phyloP scores from a whole-genome alignment of 352 stramenopile genomes.

The Phytopythium boreale region DNA sequence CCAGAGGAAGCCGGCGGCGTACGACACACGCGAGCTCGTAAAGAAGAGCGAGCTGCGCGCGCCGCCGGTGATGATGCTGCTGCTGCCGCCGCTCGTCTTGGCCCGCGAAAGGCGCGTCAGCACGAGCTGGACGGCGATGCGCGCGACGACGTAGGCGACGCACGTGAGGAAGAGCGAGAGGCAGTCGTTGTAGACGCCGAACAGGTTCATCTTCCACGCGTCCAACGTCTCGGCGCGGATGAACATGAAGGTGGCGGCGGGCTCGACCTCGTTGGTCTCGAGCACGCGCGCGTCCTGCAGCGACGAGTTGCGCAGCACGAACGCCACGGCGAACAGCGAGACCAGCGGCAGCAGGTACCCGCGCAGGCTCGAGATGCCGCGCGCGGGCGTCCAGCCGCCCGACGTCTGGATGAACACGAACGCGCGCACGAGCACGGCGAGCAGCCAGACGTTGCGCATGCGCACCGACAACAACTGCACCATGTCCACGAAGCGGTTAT shows the following conservation, averaged over 20 bases:
- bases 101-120: slow-evolving; percentile 14
- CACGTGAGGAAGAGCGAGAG: slow-evolving; percentile 39
- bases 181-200: slow-evolving; percentile 49
- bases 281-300: slow-evolving; percentile 42
- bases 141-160: slow-evolving; percentile 29
- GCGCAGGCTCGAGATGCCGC: slow-evolving; percentile 38
- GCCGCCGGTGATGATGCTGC: background rate
- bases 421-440: slow-evolving; percentile 37
- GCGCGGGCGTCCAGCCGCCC: slow-evolving; percentile 41
- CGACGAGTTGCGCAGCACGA: slow-evolving; percentile 31
- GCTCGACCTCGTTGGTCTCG: slow-evolving; percentile 52
- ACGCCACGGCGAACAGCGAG: slow-evolving; percentile 31
- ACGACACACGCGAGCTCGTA: slow-evolving; percentile 36
- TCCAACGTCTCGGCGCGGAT: slow-evolving; percentile 49
- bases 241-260: slow-evolving; percentile 50
- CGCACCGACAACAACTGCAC: slow-evolving; percentile 36
- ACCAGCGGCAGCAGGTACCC: slow-evolving; percentile 36
- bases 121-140: slow-evolving; percentile 23
- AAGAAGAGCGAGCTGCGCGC: slow-evolving; percentile 35
- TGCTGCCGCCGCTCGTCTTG: slow-evolving; percentile 9
- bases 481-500: slow-evolving; percentile 34
- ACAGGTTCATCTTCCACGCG: slow-evolving; percentile 57
- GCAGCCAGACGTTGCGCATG: slow-evolving; percentile 50
- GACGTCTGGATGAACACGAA: slow-evolving; percentile 49
- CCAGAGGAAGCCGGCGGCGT: slow-evolving; percentile 45